Base-by-base conservation (phyloP, 228 moss, liverwort and hornwort genomes). In the Sphagnum magellanicum region DNA sequence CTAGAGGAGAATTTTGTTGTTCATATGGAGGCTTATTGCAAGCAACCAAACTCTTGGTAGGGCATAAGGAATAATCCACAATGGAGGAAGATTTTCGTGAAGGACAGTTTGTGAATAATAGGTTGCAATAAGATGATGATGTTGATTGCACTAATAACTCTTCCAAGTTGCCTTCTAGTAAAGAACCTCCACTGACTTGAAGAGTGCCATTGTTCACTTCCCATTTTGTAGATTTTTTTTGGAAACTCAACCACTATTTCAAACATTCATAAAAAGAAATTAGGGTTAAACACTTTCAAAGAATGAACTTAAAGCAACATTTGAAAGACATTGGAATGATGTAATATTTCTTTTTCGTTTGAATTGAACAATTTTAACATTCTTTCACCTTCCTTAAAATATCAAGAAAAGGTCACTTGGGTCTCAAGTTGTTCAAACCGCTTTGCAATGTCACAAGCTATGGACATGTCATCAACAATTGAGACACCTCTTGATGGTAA, bases 401-500 rank as follows among this genome's bases (percentile, higher is more conserved):
- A 6, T 32, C 12, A 11, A 63, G 10, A 17, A 6, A 6, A 51
- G 6, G 48, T 60, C 60, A 83, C 87, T 81, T 81, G 87, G 63
- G 78, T 87, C 74, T 87, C 87, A 74, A 87, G 81, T 79, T 87
- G 83, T 72, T 83, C 81, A 71, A 87, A 87, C 62, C 83, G 72
- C 58, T 76, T 87, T 52, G 83, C 83, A 67, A 87, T 87, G 62
- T 80, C 87, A 58, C 68, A 65, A 55, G 81, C 78, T 66, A 81
- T 78, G 5, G 81, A 74, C 65, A 78, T 73, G 15, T 83, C 83
- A 58, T 77, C 77, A 57, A 48, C 64, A 48, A 32, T 32, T 32
- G 32, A 32, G 32, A 68, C 68, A 8, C 61, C 58, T 64, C 50
- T 52, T 50, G 53, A 60, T 4, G 70, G 63, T 32, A 67, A 63